phyloP scores from a whole-genome alignment of 768 basidiomycete genomes.

The Rhizopogon rudus region DNA sequence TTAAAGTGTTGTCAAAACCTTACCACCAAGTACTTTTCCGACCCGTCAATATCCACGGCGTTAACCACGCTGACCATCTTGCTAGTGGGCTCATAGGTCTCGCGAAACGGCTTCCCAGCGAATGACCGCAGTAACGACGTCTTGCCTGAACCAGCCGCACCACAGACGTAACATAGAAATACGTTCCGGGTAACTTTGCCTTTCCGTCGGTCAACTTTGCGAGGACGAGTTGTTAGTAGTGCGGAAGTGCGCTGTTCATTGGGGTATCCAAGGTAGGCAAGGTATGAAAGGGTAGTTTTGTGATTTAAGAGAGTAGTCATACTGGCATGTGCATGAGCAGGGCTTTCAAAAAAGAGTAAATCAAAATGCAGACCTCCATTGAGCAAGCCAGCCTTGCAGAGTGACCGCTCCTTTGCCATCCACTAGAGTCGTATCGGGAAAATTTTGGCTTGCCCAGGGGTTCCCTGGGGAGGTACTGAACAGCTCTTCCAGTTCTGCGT shows the following conservation, averaged over 20 bases:
- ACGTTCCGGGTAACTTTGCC: conserved; percentile 89
- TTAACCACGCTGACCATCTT: conserved; percentile 92
- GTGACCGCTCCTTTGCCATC: conserved; percentile 88
- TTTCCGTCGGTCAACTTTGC: conserved; percentile 80
- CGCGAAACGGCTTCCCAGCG: conserved; percentile 72
- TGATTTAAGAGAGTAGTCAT: conserved; percentile 98
- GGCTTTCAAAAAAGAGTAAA: not conserved
- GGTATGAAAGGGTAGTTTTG: conserved; percentile 86
- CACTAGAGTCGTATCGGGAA: conserved; percentile 85
- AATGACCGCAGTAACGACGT: conserved; percentile 83
- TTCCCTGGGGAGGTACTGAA: conserved; percentile 96
- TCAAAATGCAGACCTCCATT: conserved; percentile 75
- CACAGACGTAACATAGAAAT: conserved; percentile 90
- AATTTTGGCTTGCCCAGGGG: conserved; percentile 91
- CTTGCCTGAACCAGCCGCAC: conserved; percentile 95
- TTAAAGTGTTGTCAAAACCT: conserved; percentile 22
- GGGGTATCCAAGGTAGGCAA: conserved; percentile 93
- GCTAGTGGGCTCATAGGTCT: conserved; percentile 82
- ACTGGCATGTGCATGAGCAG: conserved; percentile 33
- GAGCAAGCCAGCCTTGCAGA: conserved; percentile 96
- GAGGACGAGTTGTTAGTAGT: conserved; percentile 77
- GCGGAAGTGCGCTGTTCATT: conserved; percentile 76
- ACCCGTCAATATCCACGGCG: conserved; percentile 89
- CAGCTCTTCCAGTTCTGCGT: conserved; percentile 76
- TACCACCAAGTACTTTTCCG: conserved; percentile 95